Evolutionary conservation across 768 basidiomycete genomes (phyloP).

Genomic region (Boletus insuetus): DNA sequence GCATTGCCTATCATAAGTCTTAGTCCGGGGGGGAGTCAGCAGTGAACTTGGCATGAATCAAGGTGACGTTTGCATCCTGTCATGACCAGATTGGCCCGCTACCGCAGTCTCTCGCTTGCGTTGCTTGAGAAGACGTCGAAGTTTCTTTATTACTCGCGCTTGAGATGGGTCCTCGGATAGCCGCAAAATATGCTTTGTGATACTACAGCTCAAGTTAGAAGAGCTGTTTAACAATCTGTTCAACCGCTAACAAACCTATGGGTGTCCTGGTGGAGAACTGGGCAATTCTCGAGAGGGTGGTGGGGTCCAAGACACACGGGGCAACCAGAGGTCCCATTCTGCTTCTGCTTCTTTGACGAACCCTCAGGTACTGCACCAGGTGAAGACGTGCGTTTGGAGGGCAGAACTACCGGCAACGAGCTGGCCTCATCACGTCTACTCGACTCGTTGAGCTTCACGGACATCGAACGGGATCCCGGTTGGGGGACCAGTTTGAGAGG

Average conservation of each 20-base stretch:
- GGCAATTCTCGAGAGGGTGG: conserved; percentile 55
- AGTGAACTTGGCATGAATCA: background rate
- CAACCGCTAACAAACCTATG: conserved; percentile 42
- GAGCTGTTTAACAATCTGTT: background rate
- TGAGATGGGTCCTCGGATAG: conserved; percentile 41
- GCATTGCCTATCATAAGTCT: conserved; percentile 6
- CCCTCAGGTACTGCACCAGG: conserved; percentile 27
- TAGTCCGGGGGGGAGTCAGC: background rate
- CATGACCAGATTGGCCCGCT: background rate
- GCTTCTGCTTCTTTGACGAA: conserved; percentile 39
- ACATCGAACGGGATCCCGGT: conserved; percentile 13
- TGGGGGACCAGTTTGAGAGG: conserved; percentile 54
- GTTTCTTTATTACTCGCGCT: conserved; percentile 31
- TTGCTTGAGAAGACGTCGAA: conserved; percentile 39
- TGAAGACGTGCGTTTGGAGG: conserved; percentile 38
- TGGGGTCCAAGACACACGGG: conserved; percentile 45
- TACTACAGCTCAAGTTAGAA: conserved; percentile 31
- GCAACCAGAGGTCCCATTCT: conserved; percentile 33
- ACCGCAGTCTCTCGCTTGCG: conserved; percentile 26
- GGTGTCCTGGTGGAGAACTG: conserved; percentile 49
- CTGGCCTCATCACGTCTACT: background rate
- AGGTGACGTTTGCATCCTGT: conserved; percentile 2
- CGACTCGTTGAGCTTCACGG: conserved; percentile 11
- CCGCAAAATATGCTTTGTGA: conserved; percentile 42
- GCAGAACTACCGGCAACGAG: conserved; percentile 7